Evolutionary conservation across 2,329 filamentous ascomycete species (phyloP).

Genomic region (Pestalotiopsis sp.): DNA sequence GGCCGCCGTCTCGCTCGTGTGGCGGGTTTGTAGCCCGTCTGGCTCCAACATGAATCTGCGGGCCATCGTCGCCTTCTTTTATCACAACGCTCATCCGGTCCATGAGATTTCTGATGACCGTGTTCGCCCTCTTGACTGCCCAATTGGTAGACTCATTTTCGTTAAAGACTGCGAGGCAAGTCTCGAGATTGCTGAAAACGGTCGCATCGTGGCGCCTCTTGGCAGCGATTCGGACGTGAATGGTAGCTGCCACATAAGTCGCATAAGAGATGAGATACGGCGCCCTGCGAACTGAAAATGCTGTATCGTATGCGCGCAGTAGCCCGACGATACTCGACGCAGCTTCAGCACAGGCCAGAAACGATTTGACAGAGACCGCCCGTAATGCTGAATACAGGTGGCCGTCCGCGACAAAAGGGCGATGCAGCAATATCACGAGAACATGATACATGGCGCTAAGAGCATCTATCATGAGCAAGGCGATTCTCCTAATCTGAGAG

Average conservation of each 20-base stretch:
- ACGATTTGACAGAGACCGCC: constrained; percentile 44
- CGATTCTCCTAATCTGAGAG: too few species aligned
- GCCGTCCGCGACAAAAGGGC: constrained; percentile 53
- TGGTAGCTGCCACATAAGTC: constrained; percentile 56
- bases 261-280: constrained; percentile 59
- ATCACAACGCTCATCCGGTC: constrained; percentile 41
- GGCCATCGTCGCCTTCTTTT: neutral
- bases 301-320: constrained; percentile 44
- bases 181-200: constrained; percentile 41
- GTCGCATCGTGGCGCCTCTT: constrained; percentile 41
- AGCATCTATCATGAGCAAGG: neutral
- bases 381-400: constrained; percentile 46
- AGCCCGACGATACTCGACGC: constrained; percentile 47
- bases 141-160: constrained; percentile 54
- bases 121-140: constrained; percentile 47
- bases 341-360: constrained; percentile 47
- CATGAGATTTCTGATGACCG: constrained; percentile 48
- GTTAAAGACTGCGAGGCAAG: constrained; percentile 47
- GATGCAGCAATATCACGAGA: constrained; percentile 54
- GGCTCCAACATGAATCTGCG: neutral
- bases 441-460: constrained; percentile 41
- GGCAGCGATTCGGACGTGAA: constrained; percentile 53
- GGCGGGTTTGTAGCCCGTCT: neutral
- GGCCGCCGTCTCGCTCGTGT: neutral
- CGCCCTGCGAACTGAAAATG: constrained; percentile 47